Evolutionary conservation across 495 filamentous ascomycete species (phyloP).

Genomic region (Gamarada debralockiae): DNA sequence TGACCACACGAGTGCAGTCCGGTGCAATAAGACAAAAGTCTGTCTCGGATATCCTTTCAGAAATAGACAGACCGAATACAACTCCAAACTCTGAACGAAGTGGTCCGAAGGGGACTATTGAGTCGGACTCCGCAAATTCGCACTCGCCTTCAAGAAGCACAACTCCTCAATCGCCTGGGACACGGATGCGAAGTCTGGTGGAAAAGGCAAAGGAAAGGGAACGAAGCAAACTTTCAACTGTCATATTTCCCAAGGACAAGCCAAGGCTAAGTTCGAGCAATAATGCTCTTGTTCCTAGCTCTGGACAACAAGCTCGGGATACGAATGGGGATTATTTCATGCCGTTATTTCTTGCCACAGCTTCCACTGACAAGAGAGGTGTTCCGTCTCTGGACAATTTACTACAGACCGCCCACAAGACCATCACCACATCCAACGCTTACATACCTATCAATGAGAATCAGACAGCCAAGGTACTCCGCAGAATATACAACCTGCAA

Average conservation of each 20-base stretch:
- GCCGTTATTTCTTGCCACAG: slow-evolving; percentile 71
- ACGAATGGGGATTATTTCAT: slow-evolving; percentile 67
- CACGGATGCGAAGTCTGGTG: slow-evolving; percentile 46
- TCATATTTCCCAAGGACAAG: slow-evolving; percentile 56
- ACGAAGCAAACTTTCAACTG: slow-evolving; percentile 66
- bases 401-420: slow-evolving; percentile 73
- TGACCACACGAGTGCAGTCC: slow-evolving; percentile 62
- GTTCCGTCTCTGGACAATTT: slow-evolving; percentile 64
- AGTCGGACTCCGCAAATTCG: slow-evolving; percentile 28
- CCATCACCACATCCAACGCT: slow-evolving; percentile 72
- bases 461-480: slow-evolving; percentile 78
- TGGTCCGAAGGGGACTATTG: slow-evolving; percentile 27
- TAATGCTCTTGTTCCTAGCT: slow-evolving; percentile 21
- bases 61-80: slow-evolving; percentile 45
- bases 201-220: slow-evolving; percentile 59
- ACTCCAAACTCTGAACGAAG: slow-evolving; percentile 16
- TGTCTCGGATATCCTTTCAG: slow-evolving; percentile 68
- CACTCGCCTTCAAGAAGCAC: slow-evolving; percentile 29
- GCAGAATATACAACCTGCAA: slow-evolving; percentile 83
- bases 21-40: slow-evolving; percentile 68
- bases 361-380: slow-evolving; percentile 52
- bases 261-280: slow-evolving; percentile 42
- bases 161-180: slow-evolving; percentile 41
- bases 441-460: slow-evolving; percentile 73
- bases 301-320: slow-evolving; percentile 22